Conservation (phyloP, 306 rosid genomes). For the Hippophae gyantsensis region DNA sequence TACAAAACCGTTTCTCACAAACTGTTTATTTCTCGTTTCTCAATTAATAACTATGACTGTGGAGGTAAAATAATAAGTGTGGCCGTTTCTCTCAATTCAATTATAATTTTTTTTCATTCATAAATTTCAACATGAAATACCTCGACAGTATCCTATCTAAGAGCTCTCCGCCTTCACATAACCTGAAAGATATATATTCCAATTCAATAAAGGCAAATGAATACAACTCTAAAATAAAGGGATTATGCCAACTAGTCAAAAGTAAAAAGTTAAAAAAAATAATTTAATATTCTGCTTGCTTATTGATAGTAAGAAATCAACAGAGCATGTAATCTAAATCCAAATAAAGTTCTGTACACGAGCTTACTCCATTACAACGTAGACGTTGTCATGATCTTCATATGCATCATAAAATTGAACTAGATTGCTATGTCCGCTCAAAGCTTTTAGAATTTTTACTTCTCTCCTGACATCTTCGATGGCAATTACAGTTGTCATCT, state of each 20-base stretch:
- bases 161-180: constrained; percentile 95
- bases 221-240: background rate
- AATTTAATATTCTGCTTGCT: constrained; percentile 8
- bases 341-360: constrained; percentile 8
- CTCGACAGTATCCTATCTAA: constrained; percentile 84
- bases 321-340: constrained; percentile 2
- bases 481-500: constrained; percentile 96
- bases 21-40: too few relatives aligned
- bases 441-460: constrained; percentile 83
- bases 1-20: too few relatives aligned
- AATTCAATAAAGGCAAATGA: background rate
- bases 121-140: constrained; percentile 18
- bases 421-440: constrained; percentile 72
- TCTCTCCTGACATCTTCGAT: constrained; percentile 95
- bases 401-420: constrained; percentile 66
- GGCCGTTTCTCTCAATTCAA: too few relatives aligned
- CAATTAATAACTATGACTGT: too few relatives aligned
- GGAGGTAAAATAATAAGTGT: too few relatives aligned
- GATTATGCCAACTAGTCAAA: background rate
- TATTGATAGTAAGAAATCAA: background rate
- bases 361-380: constrained; percentile 91
- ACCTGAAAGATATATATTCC: constrained; percentile 31
- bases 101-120: too few relatives aligned
- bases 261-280: constrained; percentile 2
- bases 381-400: constrained; percentile 81